Conservation (phyloP, 2,329 filamentous ascomycete species). For the Aureobasidium namibiae region DNA sequence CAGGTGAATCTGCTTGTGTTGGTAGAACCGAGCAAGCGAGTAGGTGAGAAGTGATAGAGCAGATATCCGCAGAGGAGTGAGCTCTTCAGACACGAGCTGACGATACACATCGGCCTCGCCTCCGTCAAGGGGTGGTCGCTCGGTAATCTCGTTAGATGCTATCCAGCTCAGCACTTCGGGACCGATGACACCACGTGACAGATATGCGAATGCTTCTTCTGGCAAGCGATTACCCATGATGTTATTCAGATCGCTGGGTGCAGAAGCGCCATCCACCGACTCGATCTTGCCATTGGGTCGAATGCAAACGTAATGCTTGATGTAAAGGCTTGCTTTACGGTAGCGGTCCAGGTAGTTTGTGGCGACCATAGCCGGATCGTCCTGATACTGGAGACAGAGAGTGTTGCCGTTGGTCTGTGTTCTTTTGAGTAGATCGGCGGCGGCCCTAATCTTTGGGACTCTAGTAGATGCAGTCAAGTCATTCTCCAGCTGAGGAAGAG, state of each 20-base stretch:
- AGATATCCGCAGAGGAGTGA: conserved; percentile 67
- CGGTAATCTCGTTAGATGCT: conserved; percentile 66
- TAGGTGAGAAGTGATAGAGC: conserved; percentile 71
- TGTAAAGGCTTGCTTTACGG: conserved; percentile 72
- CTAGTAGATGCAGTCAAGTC: conserved; percentile 16
- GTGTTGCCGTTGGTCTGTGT: conserved; percentile 60
- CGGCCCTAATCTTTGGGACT: conserved; percentile 57
- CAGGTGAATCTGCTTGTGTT: conserved; percentile 68
- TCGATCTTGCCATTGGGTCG: conserved; percentile 67
- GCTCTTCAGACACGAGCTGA: conserved; percentile 63
- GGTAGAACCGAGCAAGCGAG: conserved; percentile 73
- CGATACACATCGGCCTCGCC: conserved; percentile 73
- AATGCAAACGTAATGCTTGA: conserved; percentile 82
- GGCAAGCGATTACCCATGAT: conserved; percentile 87
- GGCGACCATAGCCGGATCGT: conserved; percentile 64
- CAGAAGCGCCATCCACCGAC: conserved; percentile 62
- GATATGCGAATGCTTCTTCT: conserved; percentile 82
- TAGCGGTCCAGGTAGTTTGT: conserved; percentile 78
- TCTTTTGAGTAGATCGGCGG: conserved; percentile 65
- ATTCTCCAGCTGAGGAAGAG: conserved; percentile 67
- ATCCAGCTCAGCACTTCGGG: conserved; percentile 74
- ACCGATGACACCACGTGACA: conserved; percentile 74
- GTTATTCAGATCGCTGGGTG: conserved; percentile 77
- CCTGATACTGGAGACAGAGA: conserved; percentile 65
- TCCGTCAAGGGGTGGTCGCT: conserved; percentile 80